Base-by-base conservation (phyloP, 345 rosid species). In the Boechera divaricarpa region DNA sequence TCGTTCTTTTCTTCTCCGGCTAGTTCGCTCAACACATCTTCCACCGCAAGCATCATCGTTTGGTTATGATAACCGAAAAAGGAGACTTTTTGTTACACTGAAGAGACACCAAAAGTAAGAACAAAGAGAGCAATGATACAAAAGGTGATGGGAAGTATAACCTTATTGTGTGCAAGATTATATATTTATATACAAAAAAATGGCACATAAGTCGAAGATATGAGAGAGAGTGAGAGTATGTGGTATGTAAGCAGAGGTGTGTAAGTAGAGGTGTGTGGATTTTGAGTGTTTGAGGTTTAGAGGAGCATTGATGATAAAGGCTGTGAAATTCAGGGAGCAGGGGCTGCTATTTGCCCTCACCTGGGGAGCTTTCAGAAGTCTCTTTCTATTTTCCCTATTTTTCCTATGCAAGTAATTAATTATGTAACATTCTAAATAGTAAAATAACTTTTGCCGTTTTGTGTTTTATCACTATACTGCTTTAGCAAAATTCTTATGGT, bases 1-100 rank as follows among this genome's bases (percentile, higher is more conserved):
- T 91, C 97, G 44, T 78, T 87, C 26, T 65, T 74, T 18, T 91
- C 99, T 63, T 86, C 95, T 9, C 91, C 76, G 18, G 56, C 79
- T 8, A 92, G 83, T 76, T 95, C 98, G 29, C 85, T 72, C 24
- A 95, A 65, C 28, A 90, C 71, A 36, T 89, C 96, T 76, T 91
- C 98, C 61, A 89, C 70, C 7, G 83, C 80, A 71, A 90, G 72
- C 89, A 85, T 83, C 80, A 42, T 72, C 36, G 15, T 69, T 3
- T 35, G 31, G 1, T 38, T 69, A 41, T 8, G 35, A 24, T 44
- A 39, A 65, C 49, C 0, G 11, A 7, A 52, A 18, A 35, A 41
- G 39, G 56, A 78, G 55, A 73, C 42, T 49, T 64, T 16, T 57
- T 57, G 67, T 64, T 72, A 63, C 44, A n/a, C 11, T 45, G 76